These are phyloP conservation scores for Trichoderma erinaceum DNA, from an alignment of 495 filamentous ascomycete genomes.

Conservation along the genomic window DNA sequence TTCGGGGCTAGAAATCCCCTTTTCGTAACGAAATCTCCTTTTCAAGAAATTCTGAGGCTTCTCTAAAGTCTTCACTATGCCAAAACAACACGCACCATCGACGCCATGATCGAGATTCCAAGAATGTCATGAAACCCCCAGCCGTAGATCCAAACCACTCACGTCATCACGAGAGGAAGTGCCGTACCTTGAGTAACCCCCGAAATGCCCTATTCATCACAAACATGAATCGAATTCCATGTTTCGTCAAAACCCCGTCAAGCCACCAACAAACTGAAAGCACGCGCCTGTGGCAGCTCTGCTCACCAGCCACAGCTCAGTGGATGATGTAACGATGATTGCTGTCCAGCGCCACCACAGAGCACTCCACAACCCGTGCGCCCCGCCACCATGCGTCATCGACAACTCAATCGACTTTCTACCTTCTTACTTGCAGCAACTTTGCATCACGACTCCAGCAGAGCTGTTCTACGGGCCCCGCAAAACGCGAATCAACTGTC, in stretches of 20 bases:
- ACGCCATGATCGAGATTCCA: neutral
- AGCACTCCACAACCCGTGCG: neutral
- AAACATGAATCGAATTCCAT: too few species aligned
- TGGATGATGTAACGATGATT: constrained; percentile 8
- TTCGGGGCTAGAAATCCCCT: neutral
- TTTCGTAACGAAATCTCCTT: neutral
- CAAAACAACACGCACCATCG: neutral
- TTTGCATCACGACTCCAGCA: neutral
- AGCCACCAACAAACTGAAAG: too few species aligned
- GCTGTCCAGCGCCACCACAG: constrained; percentile 1
- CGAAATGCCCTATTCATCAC: too few species aligned
- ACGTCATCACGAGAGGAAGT: too few species aligned
- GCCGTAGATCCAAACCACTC: too few species aligned
- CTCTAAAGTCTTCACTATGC: neutral
- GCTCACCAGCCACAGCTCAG: neutral
- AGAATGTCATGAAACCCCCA: too few species aligned
- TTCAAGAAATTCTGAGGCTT: neutral
- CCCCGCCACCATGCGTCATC: constrained; percentile 1
- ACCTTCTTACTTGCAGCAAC: neutral
- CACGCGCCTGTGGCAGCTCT: neutral
- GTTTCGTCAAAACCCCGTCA: too few species aligned
- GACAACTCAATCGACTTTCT: neutral
- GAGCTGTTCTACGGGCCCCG: neutral
- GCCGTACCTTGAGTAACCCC: too few species aligned
- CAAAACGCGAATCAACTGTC: neutral